Percentiles rank a stretch among this genome's conserved stretches.
Evolutionary conservation across 2,329 filamentous ascomycete genomes (phyloP).

Genomic region (Fusarium annulatum): DNA sequence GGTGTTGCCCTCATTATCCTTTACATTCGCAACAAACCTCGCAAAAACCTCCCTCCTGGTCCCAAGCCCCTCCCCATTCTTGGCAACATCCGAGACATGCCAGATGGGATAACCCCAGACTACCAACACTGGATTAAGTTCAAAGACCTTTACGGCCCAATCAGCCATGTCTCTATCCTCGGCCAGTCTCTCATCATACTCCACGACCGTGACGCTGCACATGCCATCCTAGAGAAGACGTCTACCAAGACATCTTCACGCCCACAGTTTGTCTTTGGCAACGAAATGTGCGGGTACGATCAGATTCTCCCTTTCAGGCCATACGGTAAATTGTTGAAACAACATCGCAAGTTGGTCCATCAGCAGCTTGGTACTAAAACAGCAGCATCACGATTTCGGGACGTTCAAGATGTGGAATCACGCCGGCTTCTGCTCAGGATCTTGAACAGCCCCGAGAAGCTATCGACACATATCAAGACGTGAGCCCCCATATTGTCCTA

Average conservation of each 20-base stretch:
- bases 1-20: not conserved
- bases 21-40: not conserved
- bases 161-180: slow-evolving; percentile 53
- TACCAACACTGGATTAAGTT: slow-evolving; percentile 54
- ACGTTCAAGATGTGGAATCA: not conserved
- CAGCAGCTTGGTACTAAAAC: not conserved
- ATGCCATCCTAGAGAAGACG: slow-evolving; percentile 45
- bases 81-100: slow-evolving; percentile 62
- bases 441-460: not conserved
- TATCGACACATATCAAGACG: not conserved
- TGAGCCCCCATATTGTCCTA: accelerated
- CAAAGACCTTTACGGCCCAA: slow-evolving; percentile 51
- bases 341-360: not conserved
- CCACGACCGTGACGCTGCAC: not conserved
- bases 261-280: slow-evolving; percentile 21
- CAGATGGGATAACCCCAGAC: slow-evolving; percentile 48
- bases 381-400: not conserved
- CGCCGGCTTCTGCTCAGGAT: not conserved
- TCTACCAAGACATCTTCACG: slow-evolving; percentile 46
- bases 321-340: not conserved
- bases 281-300: slow-evolving; percentile 13
- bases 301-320: not conserved
- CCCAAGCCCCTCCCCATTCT: slow-evolving; percentile 59
- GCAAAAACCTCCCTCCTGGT: slow-evolving; percentile 54
- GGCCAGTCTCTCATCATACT: slow-evolving; percentile 53